Evolutionary conservation across 306 rosid species (phyloP).

Genomic region (Vachellia pachyceras): DNA sequence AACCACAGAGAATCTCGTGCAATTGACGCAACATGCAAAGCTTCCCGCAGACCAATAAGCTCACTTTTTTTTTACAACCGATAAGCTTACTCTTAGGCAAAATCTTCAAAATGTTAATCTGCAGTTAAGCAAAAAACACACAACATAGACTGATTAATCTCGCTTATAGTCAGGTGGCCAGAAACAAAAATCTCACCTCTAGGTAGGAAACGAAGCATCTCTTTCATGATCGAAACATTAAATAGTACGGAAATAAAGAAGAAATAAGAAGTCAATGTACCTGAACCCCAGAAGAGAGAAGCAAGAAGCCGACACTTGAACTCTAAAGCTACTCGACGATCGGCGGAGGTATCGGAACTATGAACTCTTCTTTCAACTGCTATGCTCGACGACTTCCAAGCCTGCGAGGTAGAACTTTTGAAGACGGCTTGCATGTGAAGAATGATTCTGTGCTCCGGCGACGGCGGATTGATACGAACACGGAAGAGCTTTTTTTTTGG

Average conservation of each 20-base stretch:
- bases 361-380: neutral
- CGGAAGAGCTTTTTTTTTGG: too few species aligned
- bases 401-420: neutral
- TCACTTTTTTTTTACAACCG: too few species aligned
- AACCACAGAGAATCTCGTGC: neutral
- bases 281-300: neutral
- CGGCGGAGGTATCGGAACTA: too few species aligned
- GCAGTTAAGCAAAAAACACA: neutral
- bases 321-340: too few species aligned
- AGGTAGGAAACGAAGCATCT: too few species aligned
- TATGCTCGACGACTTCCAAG: neutral
- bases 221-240: too few species aligned
- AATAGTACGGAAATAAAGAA: neutral
- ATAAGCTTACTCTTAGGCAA: neutral
- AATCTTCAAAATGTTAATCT: neutral
- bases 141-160: neutral
- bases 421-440: neutral
- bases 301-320: neutral
- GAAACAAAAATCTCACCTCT: too few species aligned
- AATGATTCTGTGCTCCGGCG: neutral
- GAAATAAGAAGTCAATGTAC: neutral
- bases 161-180: neutral
- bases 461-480: neutral
- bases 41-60: neutral
- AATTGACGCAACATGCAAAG: neutral